These are phyloP conservation scores for Diaporthe sp. DNA, from an alignment of 2,329 filamentous ascomycete species.

Conservation along the genomic window DNA sequence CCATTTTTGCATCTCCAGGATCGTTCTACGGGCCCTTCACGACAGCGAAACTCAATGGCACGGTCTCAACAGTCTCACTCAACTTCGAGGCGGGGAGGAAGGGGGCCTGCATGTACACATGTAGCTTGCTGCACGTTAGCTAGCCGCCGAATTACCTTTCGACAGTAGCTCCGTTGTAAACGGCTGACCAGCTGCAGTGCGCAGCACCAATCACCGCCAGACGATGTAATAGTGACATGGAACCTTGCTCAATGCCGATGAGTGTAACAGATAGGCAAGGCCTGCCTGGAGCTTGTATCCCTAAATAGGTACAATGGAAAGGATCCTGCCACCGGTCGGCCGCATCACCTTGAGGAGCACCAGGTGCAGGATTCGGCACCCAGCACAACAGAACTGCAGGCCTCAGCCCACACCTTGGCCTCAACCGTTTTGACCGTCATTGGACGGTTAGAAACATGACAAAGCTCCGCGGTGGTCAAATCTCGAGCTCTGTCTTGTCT, in stretches of 20 bases:
- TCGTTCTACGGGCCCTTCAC: neutral
- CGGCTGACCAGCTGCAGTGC: neutral
- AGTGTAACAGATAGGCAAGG: slow-evolving; percentile 1
- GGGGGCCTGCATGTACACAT: neutral
- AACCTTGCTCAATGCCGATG: neutral
- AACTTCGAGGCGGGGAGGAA: neutral
- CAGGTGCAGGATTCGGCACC: slow-evolving; percentile 5
- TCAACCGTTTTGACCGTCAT: slow-evolving; percentile 11
- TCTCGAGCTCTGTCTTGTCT: slow-evolving; percentile 2
- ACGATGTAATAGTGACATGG: slow-evolving; percentile 15
- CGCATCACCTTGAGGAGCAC: neutral
- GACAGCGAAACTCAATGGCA: neutral
- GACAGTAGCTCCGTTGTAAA: slow-evolving; percentile 6
- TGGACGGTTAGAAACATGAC: neutral
- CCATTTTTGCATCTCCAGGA: neutral
- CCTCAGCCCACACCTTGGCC: slow-evolving; percentile 2
- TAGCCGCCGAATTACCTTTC: neutral
- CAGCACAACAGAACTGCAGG: slow-evolving; percentile 9
- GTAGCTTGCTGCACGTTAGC: neutral
- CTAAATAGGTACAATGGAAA: neutral
- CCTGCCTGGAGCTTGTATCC: neutral
- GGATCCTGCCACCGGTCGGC: slow-evolving; percentile 4
- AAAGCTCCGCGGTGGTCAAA: neutral
- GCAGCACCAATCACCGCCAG: slow-evolving; percentile 1
- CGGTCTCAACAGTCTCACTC: neutral